These are phyloP conservation scores for Astrothelium subdiscretum DNA, from an alignment of 495 filamentous ascomycete genomes.

Conservation along the genomic window DNA sequence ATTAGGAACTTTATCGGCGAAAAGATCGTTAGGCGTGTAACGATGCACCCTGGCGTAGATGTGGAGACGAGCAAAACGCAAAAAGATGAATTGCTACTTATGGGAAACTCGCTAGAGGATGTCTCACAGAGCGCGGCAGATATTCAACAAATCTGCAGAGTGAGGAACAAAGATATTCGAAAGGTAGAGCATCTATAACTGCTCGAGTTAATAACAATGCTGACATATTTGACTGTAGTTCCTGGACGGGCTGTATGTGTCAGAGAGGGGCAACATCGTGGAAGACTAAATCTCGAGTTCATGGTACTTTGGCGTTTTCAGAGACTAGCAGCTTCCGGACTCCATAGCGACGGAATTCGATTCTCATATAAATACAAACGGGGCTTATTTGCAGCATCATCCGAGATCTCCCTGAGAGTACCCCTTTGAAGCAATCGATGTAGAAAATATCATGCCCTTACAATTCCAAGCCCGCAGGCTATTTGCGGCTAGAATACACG, in stretches of 20 bases:
- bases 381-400: not conserved
- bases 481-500: too few species aligned
- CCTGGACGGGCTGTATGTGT: conserved; percentile 99
- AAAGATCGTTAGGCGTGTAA: conserved; percentile 92
- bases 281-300: too few species aligned
- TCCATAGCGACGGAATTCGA: not conserved
- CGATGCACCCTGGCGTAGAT: conserved; percentile 80
- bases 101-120: conserved; percentile 87
- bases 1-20: conserved; percentile 99
- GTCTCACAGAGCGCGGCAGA: conserved; percentile 97
- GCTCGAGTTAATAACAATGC: conserved; percentile 7
- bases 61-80: conserved; percentile 77
- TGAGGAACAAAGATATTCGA: conserved; percentile 99
- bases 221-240: conserved; percentile 52
- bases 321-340: too few species aligned
- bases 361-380: not conserved
- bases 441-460: too few species aligned
- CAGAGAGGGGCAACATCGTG: too few species aligned
- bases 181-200: conserved; percentile 47
- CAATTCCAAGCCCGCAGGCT: too few species aligned
- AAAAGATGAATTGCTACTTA: conserved; percentile 93
- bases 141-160: conserved; percentile 98
- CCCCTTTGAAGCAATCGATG: too few species aligned
- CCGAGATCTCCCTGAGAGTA: too few species aligned
- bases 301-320: too few species aligned